These are phyloP conservation scores for Saccharomycopsis hybrid DNA, from an alignment of 1,139 yeast genomes.

Conservation along the genomic window DNA sequence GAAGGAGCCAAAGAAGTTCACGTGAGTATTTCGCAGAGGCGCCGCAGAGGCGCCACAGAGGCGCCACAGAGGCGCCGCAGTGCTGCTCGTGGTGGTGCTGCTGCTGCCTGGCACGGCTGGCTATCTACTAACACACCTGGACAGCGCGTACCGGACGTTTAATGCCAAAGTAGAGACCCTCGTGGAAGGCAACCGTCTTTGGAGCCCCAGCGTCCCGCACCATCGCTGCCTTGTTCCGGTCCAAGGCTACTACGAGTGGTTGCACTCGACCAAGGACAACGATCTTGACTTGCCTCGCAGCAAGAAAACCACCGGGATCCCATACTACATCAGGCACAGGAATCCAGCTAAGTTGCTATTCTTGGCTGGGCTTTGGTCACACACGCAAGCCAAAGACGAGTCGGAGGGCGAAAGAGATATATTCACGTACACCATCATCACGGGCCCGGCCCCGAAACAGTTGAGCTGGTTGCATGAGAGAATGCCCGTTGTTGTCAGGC, in stretches of 20 bases:
- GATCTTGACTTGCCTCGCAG: no score
- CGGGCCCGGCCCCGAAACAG: slow-evolving; percentile 55
- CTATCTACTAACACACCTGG: no score
- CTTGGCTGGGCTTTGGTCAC: slow-evolving; percentile 65
- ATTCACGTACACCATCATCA: slow-evolving; percentile 63
- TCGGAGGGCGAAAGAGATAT: slow-evolving; percentile 25
- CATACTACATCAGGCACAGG: slow-evolving; percentile 57
- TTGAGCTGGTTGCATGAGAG: slow-evolving; percentile 68
- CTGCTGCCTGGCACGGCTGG: no score
- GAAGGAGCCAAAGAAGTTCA: slow-evolving; percentile 29
- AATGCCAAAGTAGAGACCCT: slow-evolving; percentile 62
- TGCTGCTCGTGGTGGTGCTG: no score
- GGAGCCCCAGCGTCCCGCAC: slow-evolving; percentile 38
- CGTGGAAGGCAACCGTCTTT: slow-evolving; percentile 37
- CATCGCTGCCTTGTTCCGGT: slow-evolving; percentile 67
- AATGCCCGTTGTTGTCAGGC: slow-evolving; percentile 67
- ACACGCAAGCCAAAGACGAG: slow-evolving; percentile 28
- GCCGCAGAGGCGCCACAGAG: no score
- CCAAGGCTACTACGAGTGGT: slow-evolving; percentile 87
- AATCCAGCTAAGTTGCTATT: slow-evolving; percentile 43
- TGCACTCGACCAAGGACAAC: no score
- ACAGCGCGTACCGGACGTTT: slow-evolving; percentile 39
- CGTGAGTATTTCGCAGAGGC: no score
- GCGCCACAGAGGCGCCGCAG: no score
- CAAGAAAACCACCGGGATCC: slow-evolving; percentile 36